Evolutionary conservation across 169 alveolate species (phyloP).

Genomic region (Eimeria necatrix): DNA sequence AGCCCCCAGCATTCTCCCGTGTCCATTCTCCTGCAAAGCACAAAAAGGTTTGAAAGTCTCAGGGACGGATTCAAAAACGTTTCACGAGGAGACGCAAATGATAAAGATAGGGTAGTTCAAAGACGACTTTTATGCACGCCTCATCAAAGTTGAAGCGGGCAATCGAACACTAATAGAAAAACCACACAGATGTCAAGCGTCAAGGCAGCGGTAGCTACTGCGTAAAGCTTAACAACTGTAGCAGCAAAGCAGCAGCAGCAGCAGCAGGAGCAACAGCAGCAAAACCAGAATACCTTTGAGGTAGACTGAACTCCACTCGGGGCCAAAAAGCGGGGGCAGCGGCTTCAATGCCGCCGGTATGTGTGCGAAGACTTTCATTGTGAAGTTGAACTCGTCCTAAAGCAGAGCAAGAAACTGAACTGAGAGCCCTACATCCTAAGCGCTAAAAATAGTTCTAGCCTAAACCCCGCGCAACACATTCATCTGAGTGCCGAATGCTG

Average conservation of each 20-base stretch:
- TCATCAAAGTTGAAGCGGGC: background rate
- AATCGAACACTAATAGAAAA: background rate
- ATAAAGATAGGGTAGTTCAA: background rate
- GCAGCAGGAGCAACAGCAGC: background rate
- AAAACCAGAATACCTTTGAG: background rate
- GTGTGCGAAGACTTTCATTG: slow-evolving; percentile 84
- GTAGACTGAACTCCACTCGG: slow-evolving; percentile 37
- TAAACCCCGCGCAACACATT: too few species aligned
- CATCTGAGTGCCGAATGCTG: too few species aligned
- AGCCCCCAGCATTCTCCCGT: slow-evolving; percentile 87
- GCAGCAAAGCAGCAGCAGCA: slow-evolving; percentile 11
- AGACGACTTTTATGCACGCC: background rate
- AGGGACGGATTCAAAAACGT: background rate
- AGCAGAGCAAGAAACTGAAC: background rate
- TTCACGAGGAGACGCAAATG: background rate
- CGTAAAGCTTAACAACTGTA: background rate
- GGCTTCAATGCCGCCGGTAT: slow-evolving; percentile 80
- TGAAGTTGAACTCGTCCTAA: slow-evolving; percentile 84
- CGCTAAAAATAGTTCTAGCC: background rate
- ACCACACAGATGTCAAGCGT: too few species aligned
- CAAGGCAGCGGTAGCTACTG: background rate
- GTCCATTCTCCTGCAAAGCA: slow-evolving; percentile 85
- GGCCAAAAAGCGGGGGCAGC: slow-evolving; percentile 84
- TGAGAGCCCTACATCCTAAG: background rate
- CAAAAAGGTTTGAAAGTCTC: background rate